These are phyloP conservation scores for Aspergillus sp. DNA, from an alignment of 2,329 filamentous ascomycete species.

Conservation along the genomic window DNA sequence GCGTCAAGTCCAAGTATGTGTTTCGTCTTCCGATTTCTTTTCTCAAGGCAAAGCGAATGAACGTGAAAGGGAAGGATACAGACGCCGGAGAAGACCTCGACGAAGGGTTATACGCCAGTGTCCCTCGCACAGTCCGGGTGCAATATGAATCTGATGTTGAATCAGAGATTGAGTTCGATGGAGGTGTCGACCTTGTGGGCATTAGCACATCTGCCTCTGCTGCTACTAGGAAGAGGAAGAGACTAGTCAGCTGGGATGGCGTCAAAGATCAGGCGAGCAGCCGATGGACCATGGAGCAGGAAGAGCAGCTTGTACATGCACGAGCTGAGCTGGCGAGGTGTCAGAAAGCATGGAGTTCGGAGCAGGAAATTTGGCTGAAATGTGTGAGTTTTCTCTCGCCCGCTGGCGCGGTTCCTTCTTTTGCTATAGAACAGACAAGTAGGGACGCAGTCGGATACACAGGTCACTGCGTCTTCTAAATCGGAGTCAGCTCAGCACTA, in stretches of 20 bases:
- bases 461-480: background rate
- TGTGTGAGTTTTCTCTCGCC: constrained; percentile 27
- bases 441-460: background rate
- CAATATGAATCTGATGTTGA: constrained; percentile 3
- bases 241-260: constrained; percentile 32
- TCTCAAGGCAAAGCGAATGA: constrained; percentile 15
- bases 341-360: constrained; percentile 38
- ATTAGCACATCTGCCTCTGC: background rate
- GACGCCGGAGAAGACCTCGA: constrained; percentile 2
- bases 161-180: background rate
- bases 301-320: constrained; percentile 28
- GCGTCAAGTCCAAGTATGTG: constrained; percentile 23
- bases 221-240: background rate
- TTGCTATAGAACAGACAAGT: background rate
- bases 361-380: constrained; percentile 36
- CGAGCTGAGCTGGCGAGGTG: constrained; percentile 30
- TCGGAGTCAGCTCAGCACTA: background rate
- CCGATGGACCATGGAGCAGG: constrained; percentile 32
- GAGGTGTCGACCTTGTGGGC: background rate
- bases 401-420: background rate
- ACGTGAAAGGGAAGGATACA: constrained; percentile 14
- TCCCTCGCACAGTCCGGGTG: background rate
- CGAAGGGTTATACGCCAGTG: background rate
- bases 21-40: constrained; percentile 20
- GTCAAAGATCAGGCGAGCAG: constrained; percentile 24